Evolutionary conservation across 257 asterid genomes (phyloP).

Genomic region (Scutellaria galericulata): DNA sequence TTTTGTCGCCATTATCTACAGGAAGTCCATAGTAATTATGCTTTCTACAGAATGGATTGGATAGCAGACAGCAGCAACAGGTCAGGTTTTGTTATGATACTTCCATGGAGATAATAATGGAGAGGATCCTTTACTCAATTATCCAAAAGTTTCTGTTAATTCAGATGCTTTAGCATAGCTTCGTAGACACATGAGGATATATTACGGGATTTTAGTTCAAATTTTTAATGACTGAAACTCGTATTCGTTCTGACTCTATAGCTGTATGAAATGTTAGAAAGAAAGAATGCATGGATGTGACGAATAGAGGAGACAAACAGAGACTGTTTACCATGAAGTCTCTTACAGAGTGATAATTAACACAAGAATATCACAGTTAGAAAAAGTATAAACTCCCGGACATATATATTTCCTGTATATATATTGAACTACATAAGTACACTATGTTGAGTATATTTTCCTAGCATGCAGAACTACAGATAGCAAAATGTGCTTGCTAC

Average conservation of each 20-base stretch:
- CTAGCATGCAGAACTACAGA: constrained; percentile 13
- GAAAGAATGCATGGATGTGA: background rate
- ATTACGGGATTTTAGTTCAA: background rate
- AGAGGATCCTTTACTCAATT: background rate
- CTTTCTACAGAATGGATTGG: constrained; percentile 4
- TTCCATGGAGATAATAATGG: constrained; percentile 4
- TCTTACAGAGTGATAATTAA: background rate
- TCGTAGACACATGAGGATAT: background rate
- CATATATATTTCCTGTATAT: too few species aligned
- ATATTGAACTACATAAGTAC: background rate
- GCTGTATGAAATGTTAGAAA: background rate
- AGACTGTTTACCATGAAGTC: background rate
- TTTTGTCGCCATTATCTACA: background rate
- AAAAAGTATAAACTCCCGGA: too few species aligned
- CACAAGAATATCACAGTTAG: background rate
- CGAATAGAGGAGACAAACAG: constrained; percentile 4
- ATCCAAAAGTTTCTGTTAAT: background rate
- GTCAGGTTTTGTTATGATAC: constrained; percentile 1
- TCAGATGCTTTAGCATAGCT: constrained; percentile 20
- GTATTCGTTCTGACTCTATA: background rate
- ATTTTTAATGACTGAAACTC: background rate
- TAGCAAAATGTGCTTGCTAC: constrained; percentile 3
- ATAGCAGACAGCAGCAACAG: constrained; percentile 8
- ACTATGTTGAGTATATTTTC: background rate
- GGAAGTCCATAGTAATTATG: background rate